Evolutionary conservation across 2,329 filamentous ascomycete genomes (phyloP), one percentile per base, ranked within the genome.

Genomic region (Paraphaeosphaeria sporulosa): DNA sequence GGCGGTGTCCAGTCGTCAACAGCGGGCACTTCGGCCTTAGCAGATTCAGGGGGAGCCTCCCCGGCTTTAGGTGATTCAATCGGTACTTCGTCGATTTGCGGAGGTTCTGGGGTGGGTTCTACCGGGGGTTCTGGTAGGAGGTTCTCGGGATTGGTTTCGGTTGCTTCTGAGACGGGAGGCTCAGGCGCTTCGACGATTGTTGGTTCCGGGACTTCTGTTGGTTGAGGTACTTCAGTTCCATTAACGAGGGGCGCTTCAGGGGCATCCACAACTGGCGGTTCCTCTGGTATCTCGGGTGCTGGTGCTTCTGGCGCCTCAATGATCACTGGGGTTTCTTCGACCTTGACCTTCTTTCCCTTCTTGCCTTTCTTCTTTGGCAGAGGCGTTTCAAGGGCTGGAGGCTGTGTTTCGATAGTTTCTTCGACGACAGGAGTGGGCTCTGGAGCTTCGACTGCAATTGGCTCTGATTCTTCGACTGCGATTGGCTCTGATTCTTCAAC

Each of bases 11-110:
- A 54, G 19, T 64, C 62, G 48, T 64, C 53, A 58, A 36, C 49
- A 38, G 57, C 58, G 46, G 62, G 51, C 42, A 55, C 55, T 60
- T 55, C 42, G 43, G 53, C 50, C 38, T 60, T 52, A 53, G 44
- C 50, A 58, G 60, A 30, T 50, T 64, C 55, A 53, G 59, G 51
- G 40, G 50, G 17, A n/a, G 42, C 40, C 23, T 58, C 38, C 19
- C 48, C 54, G 12, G 55, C 43, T 54, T 50, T 50, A 25, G 30
- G 57, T 49, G 46, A n/a, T 30, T 48, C 42, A 4, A 38, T 15
- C 0, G 27, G 38, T 30, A 36, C 40, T 44, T 54, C 54, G 53
- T 56, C 52, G 50, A 49, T 34, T 43, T 58, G 40, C 32, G 47
- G 25, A 50, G 53, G 50, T 48, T 66, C 51, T 38, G 59, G 46